Evolutionary conservation across 2,329 filamentous ascomycete genomes (phyloP).

Genomic region (Fusarium nodosum): DNA sequence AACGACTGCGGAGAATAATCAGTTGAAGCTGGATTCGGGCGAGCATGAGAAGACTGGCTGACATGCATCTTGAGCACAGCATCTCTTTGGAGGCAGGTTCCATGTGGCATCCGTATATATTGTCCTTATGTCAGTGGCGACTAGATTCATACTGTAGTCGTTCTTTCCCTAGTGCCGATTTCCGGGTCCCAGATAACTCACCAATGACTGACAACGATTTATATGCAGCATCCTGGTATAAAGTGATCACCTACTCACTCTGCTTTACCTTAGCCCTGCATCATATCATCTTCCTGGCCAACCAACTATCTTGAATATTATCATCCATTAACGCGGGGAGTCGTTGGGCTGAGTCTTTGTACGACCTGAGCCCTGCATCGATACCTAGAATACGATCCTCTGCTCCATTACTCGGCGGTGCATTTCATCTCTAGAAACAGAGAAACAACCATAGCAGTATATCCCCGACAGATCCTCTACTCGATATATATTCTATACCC

Average conservation of each 20-base stretch:
- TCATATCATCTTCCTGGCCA: neutral
- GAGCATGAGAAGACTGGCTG: neutral
- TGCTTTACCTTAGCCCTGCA: neutral
- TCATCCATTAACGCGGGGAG: neutral
- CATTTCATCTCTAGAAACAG: too few relatives aligned
- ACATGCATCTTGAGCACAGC: too few relatives aligned
- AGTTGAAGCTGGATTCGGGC: neutral
- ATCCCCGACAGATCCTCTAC: too few relatives aligned
- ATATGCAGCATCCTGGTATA: slow-evolving; percentile 8
- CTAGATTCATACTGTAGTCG: slow-evolving; percentile 5
- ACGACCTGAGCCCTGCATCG: slow-evolving; percentile 21
- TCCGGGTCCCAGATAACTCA: neutral
- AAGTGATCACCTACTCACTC: neutral
- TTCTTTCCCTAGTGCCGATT: neutral
- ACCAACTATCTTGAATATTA: neutral
- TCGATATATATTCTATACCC: neutral
- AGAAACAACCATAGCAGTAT: too few relatives aligned
- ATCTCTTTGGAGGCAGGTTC: too few relatives aligned
- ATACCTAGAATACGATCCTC: neutral
- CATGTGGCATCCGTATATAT: neutral
- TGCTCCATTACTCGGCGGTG: too few relatives aligned
- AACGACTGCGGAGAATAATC: neutral
- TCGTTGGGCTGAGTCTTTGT: slow-evolving; percentile 21
- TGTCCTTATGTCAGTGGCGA: slow-evolving; percentile 20
- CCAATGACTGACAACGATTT: neutral